Conservation (phyloP, 176 grass and related monocot species). For the Oryza glaberrima region DNA sequence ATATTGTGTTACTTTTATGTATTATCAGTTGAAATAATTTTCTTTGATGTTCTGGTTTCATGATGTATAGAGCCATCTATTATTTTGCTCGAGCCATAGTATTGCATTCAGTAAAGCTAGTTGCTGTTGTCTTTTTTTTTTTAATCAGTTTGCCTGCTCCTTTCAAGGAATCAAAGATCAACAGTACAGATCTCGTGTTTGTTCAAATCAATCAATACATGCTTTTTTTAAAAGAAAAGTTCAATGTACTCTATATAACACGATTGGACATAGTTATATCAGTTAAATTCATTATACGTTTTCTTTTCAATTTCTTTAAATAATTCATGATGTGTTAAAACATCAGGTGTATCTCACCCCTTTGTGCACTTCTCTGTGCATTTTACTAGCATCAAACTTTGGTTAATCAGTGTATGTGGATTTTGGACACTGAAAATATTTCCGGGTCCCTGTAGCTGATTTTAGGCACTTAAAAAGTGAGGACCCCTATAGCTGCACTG, state of each 20-base stretch:
- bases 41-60: background rate
- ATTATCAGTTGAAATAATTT: constrained; percentile 22
- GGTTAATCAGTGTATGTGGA: constrained; percentile 3
- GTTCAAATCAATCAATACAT: constrained; percentile 16
- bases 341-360: background rate
- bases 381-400: constrained; percentile 1
- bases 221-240: background rate
- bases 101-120: constrained; percentile 9
- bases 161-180: constrained; percentile 36
- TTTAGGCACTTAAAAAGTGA: constrained; percentile 15
- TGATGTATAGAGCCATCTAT: constrained; percentile 5
- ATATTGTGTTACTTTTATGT: background rate
- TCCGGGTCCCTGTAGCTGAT: background rate
- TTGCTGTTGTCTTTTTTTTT: background rate
- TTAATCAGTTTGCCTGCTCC: background rate
- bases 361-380: background rate
- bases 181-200: background rate
- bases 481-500: background rate
- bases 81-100: constrained; percentile 11
- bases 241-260: background rate
- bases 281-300: background rate
- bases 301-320: background rate
- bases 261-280: background rate
- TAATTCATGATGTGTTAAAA: background rate
- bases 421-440: constrained; percentile 5